Percentiles rank a stretch among this genome's conserved stretches.
Conservation (phyloP, 371 early-diverging fungal genomes). For the Mucor mucedo region DNA sequence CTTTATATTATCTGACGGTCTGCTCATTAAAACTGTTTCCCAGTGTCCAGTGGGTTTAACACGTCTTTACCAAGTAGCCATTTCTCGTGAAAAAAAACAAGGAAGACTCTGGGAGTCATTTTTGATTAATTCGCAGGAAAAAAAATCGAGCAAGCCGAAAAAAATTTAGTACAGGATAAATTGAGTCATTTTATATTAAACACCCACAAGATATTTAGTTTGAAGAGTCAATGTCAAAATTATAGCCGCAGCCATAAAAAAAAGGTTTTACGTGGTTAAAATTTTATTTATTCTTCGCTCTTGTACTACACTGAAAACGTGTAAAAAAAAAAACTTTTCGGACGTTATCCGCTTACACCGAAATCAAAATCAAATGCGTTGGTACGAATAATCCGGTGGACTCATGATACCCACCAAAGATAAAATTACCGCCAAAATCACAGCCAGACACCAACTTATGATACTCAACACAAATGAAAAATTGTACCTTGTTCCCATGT, state of each 20-base stretch:
- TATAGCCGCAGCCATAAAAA: background rate
- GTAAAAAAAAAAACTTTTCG: background rate
- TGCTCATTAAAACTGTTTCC: background rate
- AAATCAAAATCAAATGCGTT: slow-evolving; percentile 8
- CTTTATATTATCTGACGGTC: no score
- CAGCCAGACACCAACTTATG: slow-evolving; percentile 48
- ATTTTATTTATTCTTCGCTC: no score
- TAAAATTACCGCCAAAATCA: slow-evolving; percentile 43
- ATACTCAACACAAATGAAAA: slow-evolving; percentile 50
- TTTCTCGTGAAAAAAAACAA: no score
- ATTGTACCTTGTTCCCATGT: slow-evolving; percentile 54
- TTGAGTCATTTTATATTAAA: no score
- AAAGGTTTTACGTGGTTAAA: background rate
- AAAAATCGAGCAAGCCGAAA: no score
- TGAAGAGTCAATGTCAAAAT: background rate
- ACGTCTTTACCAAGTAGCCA: no score
- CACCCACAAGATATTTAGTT: no score
- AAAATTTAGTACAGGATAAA: no score
- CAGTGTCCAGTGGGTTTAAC: background rate
- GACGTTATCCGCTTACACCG: background rate
- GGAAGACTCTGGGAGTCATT: no score
- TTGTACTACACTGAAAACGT: slow-evolving; percentile 4
- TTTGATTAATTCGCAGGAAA: no score
- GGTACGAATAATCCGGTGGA: slow-evolving; percentile 53
- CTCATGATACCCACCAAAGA: slow-evolving; percentile 40